Evolutionary conservation across 2,329 filamentous ascomycete genomes (phyloP).

Genomic region (Sporothrix brunneoviolacea): DNA sequence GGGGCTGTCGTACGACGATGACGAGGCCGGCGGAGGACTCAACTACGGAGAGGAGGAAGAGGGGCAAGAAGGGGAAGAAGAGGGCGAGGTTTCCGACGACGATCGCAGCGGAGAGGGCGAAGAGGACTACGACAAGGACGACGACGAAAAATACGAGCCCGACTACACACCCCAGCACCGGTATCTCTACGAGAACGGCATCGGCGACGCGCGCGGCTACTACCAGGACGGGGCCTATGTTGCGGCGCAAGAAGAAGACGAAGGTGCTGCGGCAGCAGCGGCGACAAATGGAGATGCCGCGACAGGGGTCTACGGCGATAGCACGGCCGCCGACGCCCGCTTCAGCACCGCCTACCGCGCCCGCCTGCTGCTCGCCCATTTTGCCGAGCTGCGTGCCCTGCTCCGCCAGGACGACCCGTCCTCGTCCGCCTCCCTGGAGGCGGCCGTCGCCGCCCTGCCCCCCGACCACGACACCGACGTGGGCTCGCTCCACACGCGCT

Average conservation of each 20-base stretch:
- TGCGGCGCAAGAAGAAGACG: slow-evolving; percentile 43
- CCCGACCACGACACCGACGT: slow-evolving; percentile 50
- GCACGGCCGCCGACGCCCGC: background rate
- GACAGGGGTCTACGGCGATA: slow-evolving; percentile 25
- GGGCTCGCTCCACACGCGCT: slow-evolving; percentile 44
- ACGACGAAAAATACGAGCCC: background rate
- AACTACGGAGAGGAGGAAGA: background rate
- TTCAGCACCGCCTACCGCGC: slow-evolving; percentile 62
- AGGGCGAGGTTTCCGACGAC: slow-evolving; percentile 22
- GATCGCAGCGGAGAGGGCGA: slow-evolving; percentile 23
- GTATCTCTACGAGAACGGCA: slow-evolving; percentile 42
- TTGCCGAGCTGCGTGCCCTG: slow-evolving; percentile 54
- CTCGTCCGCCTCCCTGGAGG: slow-evolving; percentile 26
- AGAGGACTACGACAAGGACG: slow-evolving; percentile 22
- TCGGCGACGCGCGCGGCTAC: slow-evolving; percentile 53
- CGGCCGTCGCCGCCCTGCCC: slow-evolving; percentile 46
- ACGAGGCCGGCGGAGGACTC: slow-evolving; percentile 18
- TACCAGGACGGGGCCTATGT: slow-evolving; percentile 77
- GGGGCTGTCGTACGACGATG: slow-evolving; percentile 26
- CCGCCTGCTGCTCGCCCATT: slow-evolving; percentile 55
- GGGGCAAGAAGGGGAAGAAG: slow-evolving; percentile 24
- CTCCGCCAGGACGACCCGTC: slow-evolving; percentile 47
- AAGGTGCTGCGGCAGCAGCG: slow-evolving; percentile 21
- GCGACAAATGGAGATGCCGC: too few relatives aligned
- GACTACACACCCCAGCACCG: slow-evolving; percentile 28